These are phyloP conservation scores for Xylaria sp. DNA, from an alignment of 2,329 filamentous ascomycete species.

Conservation along the genomic window DNA sequence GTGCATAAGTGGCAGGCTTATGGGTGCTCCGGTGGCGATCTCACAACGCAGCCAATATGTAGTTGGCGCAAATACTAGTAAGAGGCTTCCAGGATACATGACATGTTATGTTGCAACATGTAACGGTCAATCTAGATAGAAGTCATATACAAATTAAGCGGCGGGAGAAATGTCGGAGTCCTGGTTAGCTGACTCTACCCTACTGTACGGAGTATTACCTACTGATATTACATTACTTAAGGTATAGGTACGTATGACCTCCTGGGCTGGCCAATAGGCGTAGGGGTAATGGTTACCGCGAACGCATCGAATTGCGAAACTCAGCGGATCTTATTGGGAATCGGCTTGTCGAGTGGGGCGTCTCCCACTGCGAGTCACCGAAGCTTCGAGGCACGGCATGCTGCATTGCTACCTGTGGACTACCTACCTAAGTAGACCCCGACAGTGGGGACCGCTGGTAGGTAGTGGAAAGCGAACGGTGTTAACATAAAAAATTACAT, in stretches of 20 bases:
- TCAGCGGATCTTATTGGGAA: constrained; percentile 28
- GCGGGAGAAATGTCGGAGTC: constrained; percentile 13
- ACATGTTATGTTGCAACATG: constrained; percentile 22
- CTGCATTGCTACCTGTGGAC: constrained; percentile 9
- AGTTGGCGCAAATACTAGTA: not conserved
- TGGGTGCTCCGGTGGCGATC: not conserved
- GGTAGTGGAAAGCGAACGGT: constrained; percentile 1
- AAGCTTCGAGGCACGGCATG: constrained; percentile 29
- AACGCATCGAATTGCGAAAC: constrained; percentile 23
- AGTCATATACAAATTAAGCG: not conserved
- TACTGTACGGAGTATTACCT: too few relatives aligned
- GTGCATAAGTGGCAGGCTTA: not conserved
- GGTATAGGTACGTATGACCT: not conserved
- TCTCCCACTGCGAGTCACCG: constrained; percentile 26
- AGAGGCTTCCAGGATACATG: constrained; percentile 15
- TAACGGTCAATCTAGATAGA: not conserved
- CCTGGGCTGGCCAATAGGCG: constrained; percentile 24
- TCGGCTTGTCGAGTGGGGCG: constrained; percentile 19
- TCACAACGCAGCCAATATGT: not conserved
- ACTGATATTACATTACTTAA: not conserved
- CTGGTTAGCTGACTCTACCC: not conserved
- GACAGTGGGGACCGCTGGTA: constrained; percentile 12
- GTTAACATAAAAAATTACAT: constrained; percentile 31
- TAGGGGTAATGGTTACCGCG: constrained; percentile 10
- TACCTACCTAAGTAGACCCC: not conserved